Percentiles rank a stretch among this genome's conserved stretches.
Conservation (phyloP, 345 rosid species). For the Ceriops decandra region DNA sequence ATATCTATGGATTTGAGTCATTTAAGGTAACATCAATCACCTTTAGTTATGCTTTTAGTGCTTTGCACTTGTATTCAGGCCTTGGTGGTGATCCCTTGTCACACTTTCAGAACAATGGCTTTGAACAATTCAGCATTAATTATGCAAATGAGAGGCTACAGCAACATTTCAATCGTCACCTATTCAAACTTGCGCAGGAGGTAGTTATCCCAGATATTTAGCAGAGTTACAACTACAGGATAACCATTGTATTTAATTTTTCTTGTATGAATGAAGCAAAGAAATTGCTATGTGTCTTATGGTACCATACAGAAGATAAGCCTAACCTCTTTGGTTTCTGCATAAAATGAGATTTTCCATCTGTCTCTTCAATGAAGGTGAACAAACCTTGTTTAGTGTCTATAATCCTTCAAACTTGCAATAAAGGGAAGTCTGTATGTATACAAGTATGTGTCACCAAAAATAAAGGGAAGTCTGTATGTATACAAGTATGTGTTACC, state of each 20-base stretch:
- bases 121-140: conserved; percentile 94
- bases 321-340: background rate
- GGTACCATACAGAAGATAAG: background rate
- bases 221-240: background rate
- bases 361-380: background rate
- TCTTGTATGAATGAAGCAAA: background rate
- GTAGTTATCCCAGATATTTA: conserved; percentile 35
- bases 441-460: no score
- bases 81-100: conserved; percentile 17
- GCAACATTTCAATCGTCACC: conserved; percentile 91
- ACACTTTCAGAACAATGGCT: conserved; percentile 78
- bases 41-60: conserved; percentile 7
- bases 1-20: conserved; percentile 92
- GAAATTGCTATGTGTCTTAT: background rate
- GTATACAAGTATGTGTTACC: no score
- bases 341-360: background rate
- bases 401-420: background rate
- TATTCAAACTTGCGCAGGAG: conserved; percentile 91
- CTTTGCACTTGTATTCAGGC: conserved; percentile 10
- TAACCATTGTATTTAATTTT: background rate
- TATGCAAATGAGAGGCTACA: conserved; percentile 98
- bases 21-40: conserved; percentile 52
- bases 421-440: no score
- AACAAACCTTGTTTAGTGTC: background rate
- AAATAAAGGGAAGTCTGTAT: no score